Conservation (phyloP, 2,329 filamentous ascomycete species). For the Calycina marina region DNA sequence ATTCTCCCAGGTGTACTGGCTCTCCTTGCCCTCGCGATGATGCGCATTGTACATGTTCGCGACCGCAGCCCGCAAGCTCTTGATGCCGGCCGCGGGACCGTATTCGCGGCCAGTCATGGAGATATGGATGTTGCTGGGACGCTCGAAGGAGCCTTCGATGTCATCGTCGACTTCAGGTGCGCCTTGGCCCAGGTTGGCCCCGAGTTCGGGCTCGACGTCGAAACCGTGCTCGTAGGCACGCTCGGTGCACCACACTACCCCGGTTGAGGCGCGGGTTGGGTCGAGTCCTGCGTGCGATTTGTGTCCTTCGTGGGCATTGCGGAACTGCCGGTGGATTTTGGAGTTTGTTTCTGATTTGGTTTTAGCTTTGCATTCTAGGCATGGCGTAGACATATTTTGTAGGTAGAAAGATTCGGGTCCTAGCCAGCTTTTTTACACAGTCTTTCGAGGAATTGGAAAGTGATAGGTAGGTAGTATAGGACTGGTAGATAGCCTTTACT, state of each 20-base stretch:
- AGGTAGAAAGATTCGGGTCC: no score
- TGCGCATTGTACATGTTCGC: slow-evolving; percentile 87
- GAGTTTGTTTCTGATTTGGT: slow-evolving; percentile 70
- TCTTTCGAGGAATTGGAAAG: neutral
- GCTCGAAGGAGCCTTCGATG: slow-evolving; percentile 75
- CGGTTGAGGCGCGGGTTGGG: slow-evolving; percentile 73
- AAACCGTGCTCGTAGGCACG: slow-evolving; percentile 82
- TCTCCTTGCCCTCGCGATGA: slow-evolving; percentile 74
- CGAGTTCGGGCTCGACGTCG: slow-evolving; percentile 62
- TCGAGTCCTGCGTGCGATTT: slow-evolving; percentile 84
- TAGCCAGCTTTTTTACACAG: no score
- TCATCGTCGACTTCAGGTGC: slow-evolving; percentile 90
- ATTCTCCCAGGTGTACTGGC: slow-evolving; percentile 94
- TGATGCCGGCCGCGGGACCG: slow-evolving; percentile 87
- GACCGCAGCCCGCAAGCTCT: slow-evolving; percentile 75
- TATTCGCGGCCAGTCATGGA: slow-evolving; percentile 73
- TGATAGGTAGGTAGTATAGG: no score
- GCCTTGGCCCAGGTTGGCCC: slow-evolving; percentile 91
- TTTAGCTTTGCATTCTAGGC: no score
- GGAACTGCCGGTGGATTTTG: slow-evolving; percentile 78
- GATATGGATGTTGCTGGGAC: slow-evolving; percentile 66
- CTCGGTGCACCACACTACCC: slow-evolving; percentile 87
- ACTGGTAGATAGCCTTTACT: no score
- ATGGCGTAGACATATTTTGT: no score
- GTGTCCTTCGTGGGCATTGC: slow-evolving; percentile 79